These are phyloP conservation scores for Ichthyophthirius multifiliis DNA, from an alignment of 169 alveolate species.

Conservation along the genomic window DNA sequence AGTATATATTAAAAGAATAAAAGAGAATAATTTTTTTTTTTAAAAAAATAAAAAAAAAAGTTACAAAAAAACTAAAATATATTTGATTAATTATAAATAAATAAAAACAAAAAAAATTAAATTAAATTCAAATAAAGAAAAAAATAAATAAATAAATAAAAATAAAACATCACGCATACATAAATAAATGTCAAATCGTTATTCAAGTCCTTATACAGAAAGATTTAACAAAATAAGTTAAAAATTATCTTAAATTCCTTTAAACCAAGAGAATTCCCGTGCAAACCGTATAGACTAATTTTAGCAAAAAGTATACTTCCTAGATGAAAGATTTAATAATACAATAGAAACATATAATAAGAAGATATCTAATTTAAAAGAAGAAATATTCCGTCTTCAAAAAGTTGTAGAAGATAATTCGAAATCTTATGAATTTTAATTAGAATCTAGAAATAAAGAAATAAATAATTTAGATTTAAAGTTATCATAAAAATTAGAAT, in stretches of 20 bases:
- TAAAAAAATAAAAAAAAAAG: too few species aligned
- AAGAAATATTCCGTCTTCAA: slow-evolving; percentile 5
- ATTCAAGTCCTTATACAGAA: slow-evolving; percentile 19
- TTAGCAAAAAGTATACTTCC: background rate
- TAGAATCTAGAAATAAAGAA: slow-evolving; percentile 10
- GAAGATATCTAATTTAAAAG: background rate
- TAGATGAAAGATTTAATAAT: slow-evolving; percentile 9
- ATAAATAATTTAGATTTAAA: slow-evolving; percentile 1
- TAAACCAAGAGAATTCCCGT: background rate
- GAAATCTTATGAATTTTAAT: slow-evolving; percentile 2
- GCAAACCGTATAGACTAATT: slow-evolving; percentile 11
- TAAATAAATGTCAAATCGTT: too few species aligned
- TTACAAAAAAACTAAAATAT: too few species aligned
- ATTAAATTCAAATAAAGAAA: too few species aligned
- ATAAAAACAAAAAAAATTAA: too few species aligned
- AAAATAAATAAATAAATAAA: too few species aligned
- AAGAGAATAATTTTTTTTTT: too few species aligned
- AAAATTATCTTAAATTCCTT: slow-evolving; percentile 6
- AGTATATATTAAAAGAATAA: too few species aligned
- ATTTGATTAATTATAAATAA: too few species aligned
- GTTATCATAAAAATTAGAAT: slow-evolving; percentile 9
- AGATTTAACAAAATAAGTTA: slow-evolving; percentile 10
- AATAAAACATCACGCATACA: too few species aligned
- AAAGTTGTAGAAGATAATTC: slow-evolving; percentile 11
- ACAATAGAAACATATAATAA: slow-evolving; percentile 10